Conservation (phyloP, 345 rosid species). For the Pistacia integerrima region DNA sequence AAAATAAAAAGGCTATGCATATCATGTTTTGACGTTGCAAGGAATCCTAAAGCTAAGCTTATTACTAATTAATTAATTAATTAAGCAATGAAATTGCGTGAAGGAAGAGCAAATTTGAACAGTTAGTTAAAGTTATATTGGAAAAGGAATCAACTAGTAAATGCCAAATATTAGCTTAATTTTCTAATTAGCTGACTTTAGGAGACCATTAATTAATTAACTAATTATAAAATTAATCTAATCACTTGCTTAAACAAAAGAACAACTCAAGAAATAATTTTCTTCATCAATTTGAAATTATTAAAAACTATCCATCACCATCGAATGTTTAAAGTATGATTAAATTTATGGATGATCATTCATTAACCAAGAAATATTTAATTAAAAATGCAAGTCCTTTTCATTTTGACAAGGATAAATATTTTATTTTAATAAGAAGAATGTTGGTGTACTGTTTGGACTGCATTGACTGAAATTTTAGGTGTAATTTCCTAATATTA, state of each 20-base stretch:
- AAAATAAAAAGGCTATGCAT: too few relatives aligned
- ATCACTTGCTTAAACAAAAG: background rate
- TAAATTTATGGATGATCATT: background rate
- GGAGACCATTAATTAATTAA: background rate
- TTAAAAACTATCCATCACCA: background rate
- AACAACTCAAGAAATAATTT: background rate
- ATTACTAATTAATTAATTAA: background rate
- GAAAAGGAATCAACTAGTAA: background rate
- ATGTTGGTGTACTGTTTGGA: too few relatives aligned
- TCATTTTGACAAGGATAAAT: background rate
- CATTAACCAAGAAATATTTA: background rate
- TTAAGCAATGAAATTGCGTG: conserved; percentile 19
- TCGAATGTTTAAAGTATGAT: too few relatives aligned
- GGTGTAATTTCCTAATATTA: too few relatives aligned
- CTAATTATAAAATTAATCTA: background rate
- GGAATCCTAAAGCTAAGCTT: background rate
- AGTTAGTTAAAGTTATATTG: background rate
- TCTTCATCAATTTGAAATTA: background rate
- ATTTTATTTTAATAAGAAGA: background rate
- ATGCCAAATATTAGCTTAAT: background rate
- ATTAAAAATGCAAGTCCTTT: background rate
- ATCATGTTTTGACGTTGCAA: too few relatives aligned
- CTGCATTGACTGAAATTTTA: too few relatives aligned
- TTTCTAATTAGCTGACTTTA: background rate
- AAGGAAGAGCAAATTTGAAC: conserved; percentile 4